Evolutionary conservation across 371 early-diverging fungal species (phyloP), one percentile per base, ranked within the genome.

Genomic region (Apophysomyces elegans): DNA sequence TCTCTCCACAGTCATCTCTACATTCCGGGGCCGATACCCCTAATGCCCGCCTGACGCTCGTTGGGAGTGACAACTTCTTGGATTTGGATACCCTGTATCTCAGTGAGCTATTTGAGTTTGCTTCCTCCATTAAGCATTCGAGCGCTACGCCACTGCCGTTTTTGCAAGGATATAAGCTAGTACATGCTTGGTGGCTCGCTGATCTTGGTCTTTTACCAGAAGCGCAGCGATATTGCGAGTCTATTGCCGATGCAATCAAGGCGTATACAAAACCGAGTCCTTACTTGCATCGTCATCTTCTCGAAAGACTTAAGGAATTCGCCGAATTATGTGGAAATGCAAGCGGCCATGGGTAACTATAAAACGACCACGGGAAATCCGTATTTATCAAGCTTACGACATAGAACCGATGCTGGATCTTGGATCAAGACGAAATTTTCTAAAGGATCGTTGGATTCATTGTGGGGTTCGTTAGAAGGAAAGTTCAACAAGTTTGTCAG

Each of bases 101-200:
- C 58, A 93, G 93, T 1, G 96, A 96, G 71, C 74, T 96, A 14
- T 93, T 84, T 68, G 98, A 97, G 74, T 90, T 89, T 75, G 87
- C 88, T 8, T 73, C 83, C 47, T 87, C 91, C 4, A 72, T 76
- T 32, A 77, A 82, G 32, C 82, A 78, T 11, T 81, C 86, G 18
- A 57, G 74, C 13, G 61, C 79, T 26, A 77, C 74, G 7, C 75
- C 87, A 13, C 65, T 96, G 8, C 95, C 96, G 2, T 95, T 93
- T 74, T 70, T 97, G 58, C 96, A 96, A 74, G 90, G 92, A 0
- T 96, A 93, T 79, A 96, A 96, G 70, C 76, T 97, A 7, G 66
- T 80, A 18, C 88, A 92, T 68, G 95, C 95, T 21, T 90, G 89
- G 90, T 84, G 86, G 75, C 80, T 97, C 14, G 84, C 88, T 11